A percentile compares a stretch with the other conserved stretches of the same genome.
These are phyloP conservation scores for Diddensiella transvaalensis DNA, from an alignment of 805 yeast genomes.

Conservation along the genomic window DNA sequence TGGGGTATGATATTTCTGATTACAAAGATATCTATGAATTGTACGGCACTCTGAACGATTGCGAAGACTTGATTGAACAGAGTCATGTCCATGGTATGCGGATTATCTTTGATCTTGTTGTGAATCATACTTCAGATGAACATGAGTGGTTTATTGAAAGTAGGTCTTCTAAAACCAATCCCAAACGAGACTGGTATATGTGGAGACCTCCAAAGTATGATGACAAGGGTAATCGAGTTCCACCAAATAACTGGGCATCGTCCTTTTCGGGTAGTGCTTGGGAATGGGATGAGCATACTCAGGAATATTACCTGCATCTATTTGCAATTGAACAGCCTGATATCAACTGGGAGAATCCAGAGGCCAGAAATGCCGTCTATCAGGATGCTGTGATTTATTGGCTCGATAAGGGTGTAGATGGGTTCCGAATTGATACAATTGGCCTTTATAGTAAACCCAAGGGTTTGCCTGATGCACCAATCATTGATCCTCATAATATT, in stretches of 20 bases:
- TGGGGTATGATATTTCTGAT: conserved; percentile 60
- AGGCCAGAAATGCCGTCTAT: conserved; percentile 39
- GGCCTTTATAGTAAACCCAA: conserved; percentile 50
- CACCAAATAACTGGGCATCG: conserved; percentile 57
- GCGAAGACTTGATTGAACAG: conserved; percentile 46
- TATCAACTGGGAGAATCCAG: conserved; percentile 56
- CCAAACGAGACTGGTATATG: conserved; percentile 60
- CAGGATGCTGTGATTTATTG: conserved; percentile 47
- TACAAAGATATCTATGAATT: conserved; percentile 49
- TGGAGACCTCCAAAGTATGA: conserved; percentile 52
- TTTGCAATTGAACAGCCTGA: conserved; percentile 58
- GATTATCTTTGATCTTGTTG: conserved; percentile 52
- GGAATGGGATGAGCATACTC: conserved; percentile 51
- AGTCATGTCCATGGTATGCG: conserved; percentile 49
- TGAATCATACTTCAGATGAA: conserved; percentile 54
- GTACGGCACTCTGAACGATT: conserved; percentile 54
- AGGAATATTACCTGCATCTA: conserved; percentile 52
- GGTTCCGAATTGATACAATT: conserved; percentile 56
- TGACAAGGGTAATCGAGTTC: conserved; percentile 45
- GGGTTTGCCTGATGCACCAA: conserved; percentile 47
- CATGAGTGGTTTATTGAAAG: conserved; percentile 60
- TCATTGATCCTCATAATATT: conserved; percentile 39
- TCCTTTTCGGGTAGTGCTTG: conserved; percentile 55
- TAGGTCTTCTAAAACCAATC: conserved; percentile 46
- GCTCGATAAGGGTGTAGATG: conserved; percentile 53